Base-by-base conservation (phyloP, 2,329 filamentous ascomycete species). In the Colletotrichum karsti region DNA sequence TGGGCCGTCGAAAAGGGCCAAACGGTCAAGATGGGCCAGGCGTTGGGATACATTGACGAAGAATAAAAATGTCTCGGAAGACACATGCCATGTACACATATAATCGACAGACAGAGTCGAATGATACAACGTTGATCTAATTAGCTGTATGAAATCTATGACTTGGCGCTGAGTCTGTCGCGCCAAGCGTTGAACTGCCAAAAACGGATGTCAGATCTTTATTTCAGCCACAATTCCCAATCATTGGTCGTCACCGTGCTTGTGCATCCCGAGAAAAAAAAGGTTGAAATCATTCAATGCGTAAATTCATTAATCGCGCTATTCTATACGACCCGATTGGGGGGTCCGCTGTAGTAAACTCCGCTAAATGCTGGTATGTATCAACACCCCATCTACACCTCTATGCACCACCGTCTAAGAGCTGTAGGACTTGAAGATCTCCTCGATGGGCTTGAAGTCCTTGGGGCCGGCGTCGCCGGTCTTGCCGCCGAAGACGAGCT, bases 1-100 rank as follows among this genome's bases (percentile, higher is more conserved):
- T 99, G 96, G 95, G 87, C 85, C 28, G 92, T 98, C 54, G 89
- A 95, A 76, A 94, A 94, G 80, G 96, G 95, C 1, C 92, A 95
- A 83, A 92, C 86, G 74, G 89, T 99, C 69, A 94, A 94, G 83
- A 92, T 98, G 82, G 96, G 96, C 3, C 87, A 99, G 82, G 90
- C 92, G 7, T 79, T 99, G 67, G 96, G 95, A 1, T 90, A 87
- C 75, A 91, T 97, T 10, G 84, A 89, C 35, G 88, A 89, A 44
- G 79, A 81, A 70, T 80, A 74, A 72, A 33, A n/a, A 18, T 39
- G 24, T 30, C n/a, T 48, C 18, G 28, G 28, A 9, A 48, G 51
- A 37, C 60, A 24, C 5, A 24, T 46, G 28, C 37, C 46, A 54
- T 67, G 44, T 67, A 58, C 28, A 63, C 15, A 41, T 63, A 56